phyloP scores from a whole-genome alignment of 495 filamentous ascomycete species.

The Hypomontagnella monticulosa region DNA sequence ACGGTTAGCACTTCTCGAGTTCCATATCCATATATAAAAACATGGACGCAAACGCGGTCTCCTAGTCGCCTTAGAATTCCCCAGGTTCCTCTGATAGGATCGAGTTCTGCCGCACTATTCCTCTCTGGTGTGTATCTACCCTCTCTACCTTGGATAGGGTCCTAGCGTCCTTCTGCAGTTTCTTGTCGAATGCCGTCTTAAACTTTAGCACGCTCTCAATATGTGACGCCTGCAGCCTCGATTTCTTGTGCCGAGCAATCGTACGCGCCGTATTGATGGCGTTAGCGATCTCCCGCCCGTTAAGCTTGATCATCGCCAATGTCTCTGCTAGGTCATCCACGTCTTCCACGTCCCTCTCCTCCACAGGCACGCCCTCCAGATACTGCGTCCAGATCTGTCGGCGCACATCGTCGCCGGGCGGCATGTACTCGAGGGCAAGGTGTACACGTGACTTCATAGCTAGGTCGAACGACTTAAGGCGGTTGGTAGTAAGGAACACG shows the following conservation, averaged over 20 bases:
- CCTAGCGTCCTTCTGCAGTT: too few species aligned
- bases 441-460: constrained; percentile 64
- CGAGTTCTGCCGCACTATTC: too few species aligned
- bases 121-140: too few species aligned
- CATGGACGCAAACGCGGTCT: too few species aligned
- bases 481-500: constrained; percentile 62
- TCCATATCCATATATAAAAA: too few species aligned
- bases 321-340: constrained; percentile 40
- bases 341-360: constrained; percentile 19
- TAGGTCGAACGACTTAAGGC: constrained; percentile 61
- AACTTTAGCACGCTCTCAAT: too few species aligned
- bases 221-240: too few species aligned
- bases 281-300: constrained; percentile 74
- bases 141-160: too few species aligned
- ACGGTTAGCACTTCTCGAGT: too few species aligned
- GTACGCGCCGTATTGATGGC: constrained; percentile 64
- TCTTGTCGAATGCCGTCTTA: too few species aligned
- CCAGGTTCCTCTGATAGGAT: too few species aligned
- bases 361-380: constrained; percentile 26
- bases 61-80: too few species aligned
- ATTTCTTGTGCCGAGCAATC: constrained; percentile 43
- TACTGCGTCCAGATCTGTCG: constrained; percentile 46
- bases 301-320: constrained; percentile 60
- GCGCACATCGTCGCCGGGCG: constrained; percentile 40
- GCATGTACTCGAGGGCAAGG: constrained; percentile 50